phyloP scores from a whole-genome alignment of 177 flowering plant genomes.

The Vitis hybrid region DNA sequence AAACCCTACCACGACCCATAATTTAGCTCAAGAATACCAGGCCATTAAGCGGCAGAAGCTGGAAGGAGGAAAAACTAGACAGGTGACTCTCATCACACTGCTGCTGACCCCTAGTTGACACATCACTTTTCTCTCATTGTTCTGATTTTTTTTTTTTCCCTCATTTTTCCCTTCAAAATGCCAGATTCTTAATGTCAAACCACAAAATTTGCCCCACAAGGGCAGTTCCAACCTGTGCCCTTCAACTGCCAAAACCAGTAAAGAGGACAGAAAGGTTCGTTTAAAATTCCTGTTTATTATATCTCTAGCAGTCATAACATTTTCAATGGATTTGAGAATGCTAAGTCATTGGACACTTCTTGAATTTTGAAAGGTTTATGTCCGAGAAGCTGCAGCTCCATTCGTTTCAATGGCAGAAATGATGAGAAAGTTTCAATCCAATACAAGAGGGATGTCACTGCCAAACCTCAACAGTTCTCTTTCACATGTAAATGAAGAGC shows the following conservation, averaged over 20 bases:
- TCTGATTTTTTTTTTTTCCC: not conserved
- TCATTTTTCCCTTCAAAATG: not conserved
- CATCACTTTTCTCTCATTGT: not conserved
- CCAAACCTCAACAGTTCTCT: constrained; percentile 33
- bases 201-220: constrained; percentile 71
- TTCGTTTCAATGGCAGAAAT: constrained; percentile 87
- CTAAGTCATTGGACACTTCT: not conserved
- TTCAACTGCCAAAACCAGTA: constrained; percentile 34
- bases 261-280: constrained; percentile 80
- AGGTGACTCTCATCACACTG: constrained; percentile 39
- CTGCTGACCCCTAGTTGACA: not conserved
- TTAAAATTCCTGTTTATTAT: not conserved
- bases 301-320: not conserved
- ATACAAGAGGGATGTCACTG: constrained; percentile 63
- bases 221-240: constrained; percentile 24
- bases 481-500: constrained; percentile 37
- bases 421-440: constrained; percentile 78
- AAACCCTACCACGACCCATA: constrained; percentile 37
- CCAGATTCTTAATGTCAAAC: constrained; percentile 75
- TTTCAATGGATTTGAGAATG: not conserved
- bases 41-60: constrained; percentile 94
- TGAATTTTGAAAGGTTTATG: constrained; percentile 52
- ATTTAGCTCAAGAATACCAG: constrained; percentile 77
- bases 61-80: constrained; percentile 82
- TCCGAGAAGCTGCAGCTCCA: constrained; percentile 68